These are phyloP conservation scores for Pyrenochaeta sp. DNA, from an alignment of 2,329 filamentous ascomycete species.

Conservation along the genomic window DNA sequence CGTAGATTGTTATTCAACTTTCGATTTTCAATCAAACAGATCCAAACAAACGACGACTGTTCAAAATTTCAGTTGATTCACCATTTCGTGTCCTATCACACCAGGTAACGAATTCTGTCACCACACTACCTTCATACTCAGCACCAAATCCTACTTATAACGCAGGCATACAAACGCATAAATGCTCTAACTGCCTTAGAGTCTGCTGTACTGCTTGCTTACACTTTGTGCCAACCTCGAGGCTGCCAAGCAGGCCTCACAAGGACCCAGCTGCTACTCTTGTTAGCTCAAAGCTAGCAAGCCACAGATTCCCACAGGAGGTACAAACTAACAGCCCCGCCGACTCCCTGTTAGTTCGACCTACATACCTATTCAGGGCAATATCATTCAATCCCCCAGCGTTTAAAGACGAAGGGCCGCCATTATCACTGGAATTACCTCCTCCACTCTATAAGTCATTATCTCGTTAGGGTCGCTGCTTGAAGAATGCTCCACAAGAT, in stretches of 20 bases:
- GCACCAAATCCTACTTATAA: background rate
- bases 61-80: background rate
- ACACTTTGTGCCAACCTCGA: background rate
- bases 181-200: background rate
- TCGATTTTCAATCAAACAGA: background rate
- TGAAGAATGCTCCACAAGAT: background rate
- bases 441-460: background rate
- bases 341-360: background rate
- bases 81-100: slow-evolving; percentile 9
- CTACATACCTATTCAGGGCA: background rate
- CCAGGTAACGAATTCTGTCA: background rate
- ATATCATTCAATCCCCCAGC: background rate
- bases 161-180: background rate
- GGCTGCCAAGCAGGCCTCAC: background rate
- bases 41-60: background rate
- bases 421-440: background rate
- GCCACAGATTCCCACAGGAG: background rate
- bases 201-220: background rate
- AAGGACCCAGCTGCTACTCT: background rate
- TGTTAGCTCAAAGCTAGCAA: background rate
- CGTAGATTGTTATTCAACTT: background rate
- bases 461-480: background rate
- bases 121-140: background rate
- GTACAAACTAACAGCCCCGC: background rate
- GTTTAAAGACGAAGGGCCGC: background rate